Conservation (phyloP, 257 asterid species). For the Solanum tarijense region DNA sequence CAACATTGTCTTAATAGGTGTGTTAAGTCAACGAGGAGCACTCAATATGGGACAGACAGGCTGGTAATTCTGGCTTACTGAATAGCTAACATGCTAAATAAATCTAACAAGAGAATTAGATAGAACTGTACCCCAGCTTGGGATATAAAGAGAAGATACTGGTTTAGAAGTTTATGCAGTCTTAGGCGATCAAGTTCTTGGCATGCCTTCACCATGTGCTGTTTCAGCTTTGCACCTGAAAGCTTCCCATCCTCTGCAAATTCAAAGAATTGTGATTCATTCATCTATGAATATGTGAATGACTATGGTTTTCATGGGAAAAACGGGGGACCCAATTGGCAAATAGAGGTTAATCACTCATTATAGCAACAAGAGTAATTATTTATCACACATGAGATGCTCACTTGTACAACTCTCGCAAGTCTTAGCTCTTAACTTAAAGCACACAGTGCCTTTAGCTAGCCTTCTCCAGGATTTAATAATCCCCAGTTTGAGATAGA, state of each 20-base stretch:
- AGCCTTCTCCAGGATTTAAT: neutral
- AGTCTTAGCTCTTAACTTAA: neutral
- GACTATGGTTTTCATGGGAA: neutral
- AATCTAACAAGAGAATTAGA: constrained; percentile 1
- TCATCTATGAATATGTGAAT: constrained; percentile 2
- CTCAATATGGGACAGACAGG: neutral
- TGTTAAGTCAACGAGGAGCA: neutral
- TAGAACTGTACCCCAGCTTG: constrained; percentile 51
- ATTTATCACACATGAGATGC: neutral
- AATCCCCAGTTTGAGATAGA: neutral
- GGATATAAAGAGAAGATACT: constrained; percentile 48
- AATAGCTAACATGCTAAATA: neutral
- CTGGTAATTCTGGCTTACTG: neutral
- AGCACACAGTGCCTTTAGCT: neutral
- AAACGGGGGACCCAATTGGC: neutral
- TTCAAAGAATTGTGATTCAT: constrained; percentile 1
- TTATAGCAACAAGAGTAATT: neutral
- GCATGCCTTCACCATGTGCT: constrained; percentile 30
- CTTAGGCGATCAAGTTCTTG: constrained; percentile 44
- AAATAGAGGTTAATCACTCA: neutral
- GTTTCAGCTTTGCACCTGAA: constrained; percentile 42
- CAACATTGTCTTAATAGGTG: neutral
- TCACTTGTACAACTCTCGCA: neutral
- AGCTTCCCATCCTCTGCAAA: constrained; percentile 50
- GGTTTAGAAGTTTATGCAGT: constrained; percentile 52